Evolutionary conservation across 1,284 basidiomycete genomes (phyloP).

Genomic region (Naganishia cerealis): DNA sequence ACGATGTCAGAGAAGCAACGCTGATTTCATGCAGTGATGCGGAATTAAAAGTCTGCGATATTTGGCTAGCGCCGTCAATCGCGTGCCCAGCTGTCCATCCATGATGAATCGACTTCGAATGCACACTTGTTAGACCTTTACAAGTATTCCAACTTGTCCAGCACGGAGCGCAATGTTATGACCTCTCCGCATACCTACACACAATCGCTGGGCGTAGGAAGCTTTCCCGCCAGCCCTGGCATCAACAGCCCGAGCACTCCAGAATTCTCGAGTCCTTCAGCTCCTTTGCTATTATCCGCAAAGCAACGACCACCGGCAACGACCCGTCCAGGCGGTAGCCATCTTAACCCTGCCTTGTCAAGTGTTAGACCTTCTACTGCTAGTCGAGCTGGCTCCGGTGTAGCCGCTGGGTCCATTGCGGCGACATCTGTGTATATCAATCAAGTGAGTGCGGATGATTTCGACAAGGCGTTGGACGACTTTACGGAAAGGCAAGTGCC

Average conservation of each 20-base stretch:
- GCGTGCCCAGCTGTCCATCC: neutral
- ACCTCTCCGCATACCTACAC: conserved; percentile 11
- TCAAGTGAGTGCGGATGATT: conserved; percentile 16
- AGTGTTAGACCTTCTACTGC: neutral
- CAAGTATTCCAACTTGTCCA: neutral
- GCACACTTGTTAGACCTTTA: neutral
- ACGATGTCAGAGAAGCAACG: neutral
- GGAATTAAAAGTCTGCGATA: too few species aligned
- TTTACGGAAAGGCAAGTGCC: conserved; percentile 17
- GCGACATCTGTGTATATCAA: conserved; percentile 7
- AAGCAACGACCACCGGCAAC: neutral
- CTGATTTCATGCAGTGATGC: too few species aligned
- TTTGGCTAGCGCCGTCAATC: conserved; percentile 5
- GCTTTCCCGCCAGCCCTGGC: conserved; percentile 3
- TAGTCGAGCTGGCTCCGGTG: conserved; percentile 16
- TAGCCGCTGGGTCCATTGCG: conserved; percentile 4
- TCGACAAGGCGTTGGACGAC: conserved; percentile 27
- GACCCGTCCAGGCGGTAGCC: conserved; percentile 12
- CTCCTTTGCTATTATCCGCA: neutral
- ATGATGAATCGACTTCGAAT: neutral
- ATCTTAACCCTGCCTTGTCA: conserved; percentile 12
- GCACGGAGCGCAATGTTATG: conserved; percentile 17
- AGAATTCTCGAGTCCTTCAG: neutral
- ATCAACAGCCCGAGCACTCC: neutral
- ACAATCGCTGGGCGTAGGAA: neutral